Evolutionary conservation across 129 eudicot species (phyloP), one percentile per base, ranked within the genome.

Genomic region (Ambrosia trifida): DNA sequence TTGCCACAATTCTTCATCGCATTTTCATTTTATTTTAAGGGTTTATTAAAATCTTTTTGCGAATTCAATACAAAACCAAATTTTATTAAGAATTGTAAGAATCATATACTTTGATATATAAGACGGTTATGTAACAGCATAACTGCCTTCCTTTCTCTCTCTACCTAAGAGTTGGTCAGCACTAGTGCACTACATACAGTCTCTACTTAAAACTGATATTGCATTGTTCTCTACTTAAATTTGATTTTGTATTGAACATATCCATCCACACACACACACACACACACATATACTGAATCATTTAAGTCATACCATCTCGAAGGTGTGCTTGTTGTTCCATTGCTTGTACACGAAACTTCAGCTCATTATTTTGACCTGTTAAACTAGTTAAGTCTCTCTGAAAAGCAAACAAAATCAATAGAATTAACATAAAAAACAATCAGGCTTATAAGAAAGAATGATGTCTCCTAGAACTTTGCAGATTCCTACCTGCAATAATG

Each of bases 291-390:
- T 60, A 60, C 7, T 31, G 24, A 28, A 60, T 18, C 44, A 60
- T 60, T 43, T 11, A 49, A 63, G 45, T 16, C 72, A 54, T 88
- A 91, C 98, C 98, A 69, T 92, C 95, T 31, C 96, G 94, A n/a
- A 92, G 96, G 59, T 85, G 96, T 24, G 95, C 95, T 72, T 92
- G 96, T 64, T 89, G 98, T 54, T 92, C 91, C 98, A 89, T 89
- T 80, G 98, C 88, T 81, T 89, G 91, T 57, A 92, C 75, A 33
- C 98, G 96, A 76, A 89, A 85, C 87, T 87, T 92, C 66, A 92
- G 82, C 83, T 92, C 96, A 30, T 78, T 83, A 79, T 92, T 92
- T 62, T 86, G 89, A 65, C 78, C 83, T 44, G 88, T 84, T 53
- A 92, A 84, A 57, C 88, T 88, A 47, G 86, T 69, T 60, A 91